Percentiles rank a stretch among this genome's conserved stretches.
Evolutionary conservation across 176 grass and related monocot genomes (phyloP).

Genomic region (Avena atlantica): DNA sequence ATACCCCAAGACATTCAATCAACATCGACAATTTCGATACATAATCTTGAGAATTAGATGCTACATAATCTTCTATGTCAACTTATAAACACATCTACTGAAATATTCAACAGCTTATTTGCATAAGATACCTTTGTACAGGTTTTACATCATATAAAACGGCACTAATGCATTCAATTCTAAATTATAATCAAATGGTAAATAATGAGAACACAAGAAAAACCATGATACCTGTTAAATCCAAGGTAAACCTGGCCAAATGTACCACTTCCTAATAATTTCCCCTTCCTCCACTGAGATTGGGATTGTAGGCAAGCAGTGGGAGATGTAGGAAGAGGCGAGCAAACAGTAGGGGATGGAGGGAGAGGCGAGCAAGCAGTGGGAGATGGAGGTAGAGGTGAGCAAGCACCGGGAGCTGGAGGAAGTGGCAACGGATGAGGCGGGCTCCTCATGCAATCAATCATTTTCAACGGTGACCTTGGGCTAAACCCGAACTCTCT

Average conservation of each 20-base stretch:
- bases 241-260: slow-evolving; percentile 97
- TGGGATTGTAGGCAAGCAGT: slow-evolving; percentile 42
- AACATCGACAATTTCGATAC: neutral
- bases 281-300: slow-evolving; percentile 82
- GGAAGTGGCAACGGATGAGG: slow-evolving; percentile 65
- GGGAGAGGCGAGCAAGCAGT: slow-evolving; percentile 37
- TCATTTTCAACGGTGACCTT: slow-evolving; percentile 54
- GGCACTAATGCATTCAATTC: slow-evolving; percentile 3
- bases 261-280: slow-evolving; percentile 85
- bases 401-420: slow-evolving; percentile 42
- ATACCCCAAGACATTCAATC: neutral
- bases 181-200: neutral
- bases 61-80: slow-evolving; percentile 4
- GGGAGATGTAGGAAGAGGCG: slow-evolving; percentile 51
- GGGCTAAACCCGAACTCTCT: slow-evolving; percentile 63
- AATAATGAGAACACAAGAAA: neutral
- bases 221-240: slow-evolving; percentile 74
- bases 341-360: slow-evolving; percentile 47
- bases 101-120: slow-evolving; percentile 14
- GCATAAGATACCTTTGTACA: slow-evolving; percentile 8
- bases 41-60: neutral
- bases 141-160: neutral
- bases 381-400: slow-evolving; percentile 46
- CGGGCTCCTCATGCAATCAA: slow-evolving; percentile 71
- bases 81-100: slow-evolving; percentile 2